These are phyloP conservation scores for Lentinula novae-zelandiae DNA, from an alignment of 1,284 basidiomycete species.

Conservation along the genomic window DNA sequence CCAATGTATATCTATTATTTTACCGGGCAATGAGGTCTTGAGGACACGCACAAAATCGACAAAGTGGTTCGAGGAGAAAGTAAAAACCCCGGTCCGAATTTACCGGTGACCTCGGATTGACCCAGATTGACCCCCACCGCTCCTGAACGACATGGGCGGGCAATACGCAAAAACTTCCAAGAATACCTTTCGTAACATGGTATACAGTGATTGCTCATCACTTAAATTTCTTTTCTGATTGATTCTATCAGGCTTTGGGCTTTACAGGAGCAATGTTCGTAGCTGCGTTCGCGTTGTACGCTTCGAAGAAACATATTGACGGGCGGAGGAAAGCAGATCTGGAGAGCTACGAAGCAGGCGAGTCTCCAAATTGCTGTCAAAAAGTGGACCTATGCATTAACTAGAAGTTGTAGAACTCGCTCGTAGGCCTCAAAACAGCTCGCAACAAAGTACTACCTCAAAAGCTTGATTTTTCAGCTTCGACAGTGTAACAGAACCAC, in stretches of 20 bases:
- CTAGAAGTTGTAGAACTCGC: neutral
- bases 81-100: too few species aligned
- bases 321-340: neutral
- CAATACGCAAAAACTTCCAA: neutral
- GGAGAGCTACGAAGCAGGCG: neutral
- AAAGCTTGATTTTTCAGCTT: neutral
- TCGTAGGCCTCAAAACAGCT: neutral
- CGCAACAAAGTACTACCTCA: neutral
- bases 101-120: too few species aligned
- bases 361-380: neutral
- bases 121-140: neutral
- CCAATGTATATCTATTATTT: too few species aligned
- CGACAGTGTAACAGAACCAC: too few species aligned
- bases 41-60: too few species aligned
- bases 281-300: neutral
- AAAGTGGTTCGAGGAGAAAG: too few species aligned
- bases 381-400: neutral
- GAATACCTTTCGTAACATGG: conserved; percentile 1
- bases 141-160: neutral
- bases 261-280: conserved; percentile 4
- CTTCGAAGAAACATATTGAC: conserved; percentile 1
- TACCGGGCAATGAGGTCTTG: too few species aligned
- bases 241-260: neutral
- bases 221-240: neutral
- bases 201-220: neutral